Evolutionary conservation across 768 basidiomycete species (phyloP), one percentile per base, ranked within the genome.

Genomic region (Gelatoporia subvermispora): DNA sequence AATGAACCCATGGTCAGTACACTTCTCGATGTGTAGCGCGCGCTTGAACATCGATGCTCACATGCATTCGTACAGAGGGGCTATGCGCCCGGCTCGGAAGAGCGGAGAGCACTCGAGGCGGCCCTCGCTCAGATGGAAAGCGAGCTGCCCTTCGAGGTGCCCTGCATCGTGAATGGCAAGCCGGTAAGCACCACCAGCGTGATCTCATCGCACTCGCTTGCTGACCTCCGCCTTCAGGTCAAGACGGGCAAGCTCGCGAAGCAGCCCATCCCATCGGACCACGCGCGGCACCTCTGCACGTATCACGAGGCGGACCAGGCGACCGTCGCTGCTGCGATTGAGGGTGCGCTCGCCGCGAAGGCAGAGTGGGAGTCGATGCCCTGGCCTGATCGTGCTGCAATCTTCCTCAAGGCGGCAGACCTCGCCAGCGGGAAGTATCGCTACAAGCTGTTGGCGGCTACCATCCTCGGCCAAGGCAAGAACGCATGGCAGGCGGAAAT

Each of bases 401-500:
- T 99, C 68, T 99, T 98, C 74, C 76, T 99, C 56, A 96, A 95
- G 68, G 96, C 96, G 4, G 96, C 96, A 20, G 96, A 99, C 66
- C 82, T 99, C 43, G 81, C 93, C 49, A 85, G 89, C 62, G 91
- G 90, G 47, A 99, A 98, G 76, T 96, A 97, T 66, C 77, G 96
- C 55, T 95, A 94, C 73, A 85, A 86, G 70, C 74, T 99, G 41
- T 76, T 97, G 71, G 96, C 96, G 36, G 93, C 95, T 35, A 98
- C 95, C 38, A 96, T 99, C 70, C 76, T 99, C 41, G 96, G 96
- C 15, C 96, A 99, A 71, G 96, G 96, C 36, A 99, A 99, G 82
- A 99, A 97, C 65, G 85, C 78, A 15, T 99, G 96, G 96, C 96
- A 99, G 72, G 96, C 96, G 15, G 96, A 99, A 76, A 98, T 99